Base-by-base conservation (phyloP, 2,329 filamentous ascomycete genomes). In the Talaromyces sp. region DNA sequence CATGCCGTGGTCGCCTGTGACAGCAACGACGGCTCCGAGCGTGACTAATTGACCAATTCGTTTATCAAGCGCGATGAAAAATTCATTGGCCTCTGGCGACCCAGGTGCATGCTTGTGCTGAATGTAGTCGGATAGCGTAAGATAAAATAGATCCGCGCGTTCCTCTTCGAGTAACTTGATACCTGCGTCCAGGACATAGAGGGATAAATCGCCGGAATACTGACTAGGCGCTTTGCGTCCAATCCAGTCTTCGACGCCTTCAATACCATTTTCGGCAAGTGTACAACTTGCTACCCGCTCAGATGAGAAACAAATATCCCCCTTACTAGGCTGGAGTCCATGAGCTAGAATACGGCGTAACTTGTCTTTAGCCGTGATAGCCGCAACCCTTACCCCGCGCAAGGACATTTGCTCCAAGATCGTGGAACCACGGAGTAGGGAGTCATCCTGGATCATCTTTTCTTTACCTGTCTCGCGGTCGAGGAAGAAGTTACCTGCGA, bases 311-410 rank as follows among this genome's bases (percentile, higher is more conserved):
- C 76, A 80, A n/a, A 80, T 77, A 4, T 72, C 70, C 2, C 70
- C 70, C 3, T 72, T 68, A 2, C 71, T 69, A 1, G 70, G 69
- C 2, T 71, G 67, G 4, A 79, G 66, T 1, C 76, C 78, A 61
- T 79, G 78, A 4, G 69, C 69, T n/a, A 82, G 65, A 48, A 81
- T 79, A 35, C 71, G 70, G n/a, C 78, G 71, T 58, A 82, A 68
- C 68, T 82, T 82, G 68, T 82, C 79, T 65, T 81, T 81, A 13
- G 79, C 79, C 0, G 79, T 81, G 19, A 82, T 69, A 11, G 79
- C 79, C 6, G 78, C 78, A 0, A 82, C 74, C 5, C 78, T 72
- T 0, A 81, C 76, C 11, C 78, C 79, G 3, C 67, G 66, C 16
- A 72, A 70, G 22, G 73, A 71, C 73, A 81, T 76, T 67, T 77